These are phyloP conservation scores for Phytomonas francai DNA, from an alignment of 208 protist genomes.

Conservation along the genomic window DNA sequence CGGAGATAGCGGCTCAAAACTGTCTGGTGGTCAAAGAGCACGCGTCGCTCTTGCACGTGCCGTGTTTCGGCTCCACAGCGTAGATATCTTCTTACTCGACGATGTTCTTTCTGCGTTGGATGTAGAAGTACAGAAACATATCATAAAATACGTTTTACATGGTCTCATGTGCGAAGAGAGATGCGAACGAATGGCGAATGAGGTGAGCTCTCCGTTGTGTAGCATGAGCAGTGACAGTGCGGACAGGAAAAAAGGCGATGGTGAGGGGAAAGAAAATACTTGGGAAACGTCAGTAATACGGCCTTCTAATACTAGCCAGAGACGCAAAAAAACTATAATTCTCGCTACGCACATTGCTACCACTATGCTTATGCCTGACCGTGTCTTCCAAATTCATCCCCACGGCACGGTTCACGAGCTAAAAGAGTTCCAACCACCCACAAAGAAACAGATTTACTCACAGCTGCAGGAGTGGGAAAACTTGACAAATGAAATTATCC, in stretches of 20 bases:
- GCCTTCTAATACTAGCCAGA: background rate
- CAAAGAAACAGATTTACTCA: slow-evolving; percentile 20
- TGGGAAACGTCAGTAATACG: background rate
- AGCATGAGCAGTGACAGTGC: slow-evolving; percentile 3
- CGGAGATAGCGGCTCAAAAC: slow-evolving; percentile 68
- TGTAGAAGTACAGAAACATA: slow-evolving; percentile 72
- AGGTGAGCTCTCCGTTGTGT: background rate
- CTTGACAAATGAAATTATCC: slow-evolving; percentile 13
- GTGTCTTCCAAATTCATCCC: slow-evolving; percentile 27
- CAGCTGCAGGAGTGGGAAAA: slow-evolving; percentile 25
- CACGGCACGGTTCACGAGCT: slow-evolving; percentile 39
- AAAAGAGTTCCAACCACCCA: slow-evolving; percentile 14
- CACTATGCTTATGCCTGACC: slow-evolving; percentile 32
- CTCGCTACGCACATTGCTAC: slow-evolving; percentile 32
- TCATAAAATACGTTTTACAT: slow-evolving; percentile 68
- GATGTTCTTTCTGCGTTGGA: slow-evolving; percentile 92
- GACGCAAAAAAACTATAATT: slow-evolving; percentile 39
- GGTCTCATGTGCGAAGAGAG: slow-evolving; percentile 36
- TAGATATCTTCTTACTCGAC: slow-evolving; percentile 86
- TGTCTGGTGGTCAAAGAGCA: slow-evolving; percentile 84
- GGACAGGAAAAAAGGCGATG: slow-evolving; percentile 4
- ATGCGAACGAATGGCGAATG: background rate
- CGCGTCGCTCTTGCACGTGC: slow-evolving; percentile 80
- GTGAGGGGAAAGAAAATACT: slow-evolving; percentile 3
- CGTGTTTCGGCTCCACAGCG: slow-evolving; percentile 41